Base-by-base conservation (phyloP, 2,329 filamentous ascomycete species). In the Fusarium oxysporum region DNA sequence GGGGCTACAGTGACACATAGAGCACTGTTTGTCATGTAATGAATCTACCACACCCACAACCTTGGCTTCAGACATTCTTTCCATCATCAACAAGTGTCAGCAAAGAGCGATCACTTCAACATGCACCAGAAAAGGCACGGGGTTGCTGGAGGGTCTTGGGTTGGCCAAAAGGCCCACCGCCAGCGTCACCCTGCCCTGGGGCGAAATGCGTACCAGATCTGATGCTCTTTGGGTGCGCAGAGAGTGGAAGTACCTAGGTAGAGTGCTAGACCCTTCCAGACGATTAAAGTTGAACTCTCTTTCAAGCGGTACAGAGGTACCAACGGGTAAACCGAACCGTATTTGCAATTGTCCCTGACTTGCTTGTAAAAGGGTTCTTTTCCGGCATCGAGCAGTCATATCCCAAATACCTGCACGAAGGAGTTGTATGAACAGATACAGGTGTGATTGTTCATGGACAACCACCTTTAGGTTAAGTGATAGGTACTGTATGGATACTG, bases 131-230 rank as follows among this genome's bases (percentile, higher is more conserved):
- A 62, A 59, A 76, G 58, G 67, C 74, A 77, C 71, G 69, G 73
- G 72, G 72, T 68, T 72, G 58, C 62, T 61, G 66, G 62, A 76
- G 60, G 62, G 60, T 75, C 54, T 60, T 76, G 57, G 71, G 68
- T 74, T 76, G 72, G 73, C 68, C 60, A 43, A 40, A 30, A 58
- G 71, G 64, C 56, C 71, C 71, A 74, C 71, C 59, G 58, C 23
- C 71, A 48, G 63, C 63, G 71, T 74, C 71, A 73, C 71, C 64
- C 61, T 71, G 70, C 65, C 66, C 66, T 63, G 58, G 66, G 58
- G 63, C 63, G 63, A 72, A 69, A 62, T 74, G 59, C 56, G 51
- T 71, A 62, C 68, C 58, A 71, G 58, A 72, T 72, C 65, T 61
- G 70, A 70, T 55, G 50, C 48, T 45, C 38, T 55, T 66, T 58